These are phyloP conservation scores for Alternaria arbusti DNA, from an alignment of 2,329 filamentous ascomycete genomes.

Conservation along the genomic window DNA sequence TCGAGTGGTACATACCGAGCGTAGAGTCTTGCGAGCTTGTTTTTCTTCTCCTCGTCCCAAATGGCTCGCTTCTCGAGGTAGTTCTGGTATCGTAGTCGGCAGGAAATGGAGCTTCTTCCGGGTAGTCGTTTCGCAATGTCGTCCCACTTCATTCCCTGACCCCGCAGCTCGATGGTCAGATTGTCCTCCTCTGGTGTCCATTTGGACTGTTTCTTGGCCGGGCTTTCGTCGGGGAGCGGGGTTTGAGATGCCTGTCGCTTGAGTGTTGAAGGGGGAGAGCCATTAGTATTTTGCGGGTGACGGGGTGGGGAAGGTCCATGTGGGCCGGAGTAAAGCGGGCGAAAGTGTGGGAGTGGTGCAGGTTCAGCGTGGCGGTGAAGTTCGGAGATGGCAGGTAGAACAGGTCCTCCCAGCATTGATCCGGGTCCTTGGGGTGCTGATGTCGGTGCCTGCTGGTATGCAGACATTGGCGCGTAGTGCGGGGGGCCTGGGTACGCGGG, in stretches of 20 bases:
- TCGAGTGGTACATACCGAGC: slow-evolving; percentile 71
- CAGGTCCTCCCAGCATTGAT: slow-evolving; percentile 47
- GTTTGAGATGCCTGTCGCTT: slow-evolving; percentile 49
- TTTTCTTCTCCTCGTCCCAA: slow-evolving; percentile 98
- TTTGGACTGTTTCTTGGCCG: slow-evolving; percentile 75
- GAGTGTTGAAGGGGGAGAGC: slow-evolving; percentile 44
- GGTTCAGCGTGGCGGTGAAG: slow-evolving; percentile 49
- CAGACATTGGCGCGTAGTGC: slow-evolving; percentile 37
- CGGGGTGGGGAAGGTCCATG: slow-evolving; percentile 46
- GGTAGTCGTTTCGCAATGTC: slow-evolving; percentile 92
- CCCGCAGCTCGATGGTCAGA: slow-evolving; percentile 89
- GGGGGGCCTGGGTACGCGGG: slow-evolving; percentile 40
- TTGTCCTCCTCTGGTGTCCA: slow-evolving; percentile 94
- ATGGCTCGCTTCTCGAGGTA: slow-evolving; percentile 91
- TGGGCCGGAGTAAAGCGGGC: slow-evolving; percentile 46
- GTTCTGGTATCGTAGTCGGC: slow-evolving; percentile 94
- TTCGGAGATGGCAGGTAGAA: slow-evolving; percentile 47
- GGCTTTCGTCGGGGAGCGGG: slow-evolving; percentile 44
- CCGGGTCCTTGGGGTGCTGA: slow-evolving; percentile 31
- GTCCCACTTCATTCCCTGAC: slow-evolving; percentile 97
- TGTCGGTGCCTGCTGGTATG: slow-evolving; percentile 35
- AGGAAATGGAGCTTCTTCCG: slow-evolving; percentile 91
- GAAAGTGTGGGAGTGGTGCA: slow-evolving; percentile 46
- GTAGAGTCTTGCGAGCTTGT: slow-evolving; percentile 92
- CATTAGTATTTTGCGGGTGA: slow-evolving; percentile 35